Percentiles rank a stretch among this genome's conserved stretches.
These are phyloP conservation scores for Ophiostoma quercus DNA, from an alignment of 2,329 filamentous ascomycete species.

Conservation along the genomic window DNA sequence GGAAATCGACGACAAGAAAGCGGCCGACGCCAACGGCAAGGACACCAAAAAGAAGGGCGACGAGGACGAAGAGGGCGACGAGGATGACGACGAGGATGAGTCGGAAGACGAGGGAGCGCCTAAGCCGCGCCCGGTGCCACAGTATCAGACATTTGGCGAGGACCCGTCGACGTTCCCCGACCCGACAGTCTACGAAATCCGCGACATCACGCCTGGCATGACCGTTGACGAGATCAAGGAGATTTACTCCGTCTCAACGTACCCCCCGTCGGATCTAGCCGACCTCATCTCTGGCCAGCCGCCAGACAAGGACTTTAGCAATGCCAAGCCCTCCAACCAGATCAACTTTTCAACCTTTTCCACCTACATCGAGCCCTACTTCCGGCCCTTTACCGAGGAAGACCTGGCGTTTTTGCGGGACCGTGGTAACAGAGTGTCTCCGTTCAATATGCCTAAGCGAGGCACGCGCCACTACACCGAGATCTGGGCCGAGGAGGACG, in stretches of 20 bases:
- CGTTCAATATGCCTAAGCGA: slow-evolving; percentile 80
- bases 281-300: slow-evolving; percentile 84
- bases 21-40: slow-evolving; percentile 31
- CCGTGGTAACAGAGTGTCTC: slow-evolving; percentile 73
- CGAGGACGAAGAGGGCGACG: neutral
- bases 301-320: slow-evolving; percentile 93
- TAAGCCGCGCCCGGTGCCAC: slow-evolving; percentile 60
- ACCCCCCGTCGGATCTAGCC: slow-evolving; percentile 72
- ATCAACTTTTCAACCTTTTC: slow-evolving; percentile 90
- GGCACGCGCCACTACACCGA: slow-evolving; percentile 84
- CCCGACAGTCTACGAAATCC: slow-evolving; percentile 91
- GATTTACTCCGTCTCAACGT: slow-evolving; percentile 81
- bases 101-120: slow-evolving; percentile 56
- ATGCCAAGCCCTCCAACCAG: slow-evolving; percentile 86
- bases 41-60: slow-evolving; percentile 33
- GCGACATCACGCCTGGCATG: slow-evolving; percentile 67
- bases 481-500: slow-evolving; percentile 92
- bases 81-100: slow-evolving; percentile 35
- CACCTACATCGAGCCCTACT: slow-evolving; percentile 88
- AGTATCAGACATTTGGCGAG: slow-evolving; percentile 84
- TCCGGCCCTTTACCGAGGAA: slow-evolving; percentile 83
- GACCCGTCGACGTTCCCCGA: slow-evolving; percentile 89
- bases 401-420: slow-evolving; percentile 91
- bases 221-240: slow-evolving; percentile 77
- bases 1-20: slow-evolving; percentile 54